phyloP scores from a whole-genome alignment of 352 stramenopile species.

The Thraustochytrium striatum region DNA sequence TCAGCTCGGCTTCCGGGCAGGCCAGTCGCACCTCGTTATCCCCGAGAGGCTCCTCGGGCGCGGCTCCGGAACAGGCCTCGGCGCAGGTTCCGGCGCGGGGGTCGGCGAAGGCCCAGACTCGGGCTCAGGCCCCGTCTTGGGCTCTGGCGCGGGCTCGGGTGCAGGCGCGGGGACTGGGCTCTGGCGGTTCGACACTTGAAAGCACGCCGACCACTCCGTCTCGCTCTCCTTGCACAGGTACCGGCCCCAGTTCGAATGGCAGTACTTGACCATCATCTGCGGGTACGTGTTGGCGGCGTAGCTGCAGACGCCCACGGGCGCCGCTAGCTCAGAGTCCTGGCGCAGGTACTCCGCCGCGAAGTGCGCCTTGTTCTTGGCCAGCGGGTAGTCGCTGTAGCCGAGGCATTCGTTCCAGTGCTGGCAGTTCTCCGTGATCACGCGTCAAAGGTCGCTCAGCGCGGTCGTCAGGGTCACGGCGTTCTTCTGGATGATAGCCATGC shows the following conservation, averaged over 20 bases:
- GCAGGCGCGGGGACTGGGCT: no score
- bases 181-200: no score
- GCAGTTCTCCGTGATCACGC: background rate
- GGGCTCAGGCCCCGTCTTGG: no score
- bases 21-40: no score
- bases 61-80: no score
- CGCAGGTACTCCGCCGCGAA: constrained; percentile 20
- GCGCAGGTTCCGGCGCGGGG: no score
- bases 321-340: no score
- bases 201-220: background rate
- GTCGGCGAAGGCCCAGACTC: no score
- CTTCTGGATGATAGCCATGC: background rate
- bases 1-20: no score
- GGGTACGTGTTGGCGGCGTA: background rate
- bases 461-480: background rate
- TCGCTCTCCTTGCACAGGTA: background rate
- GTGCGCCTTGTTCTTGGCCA: background rate
- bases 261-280: background rate
- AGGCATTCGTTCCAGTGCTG: background rate
- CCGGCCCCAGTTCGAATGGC: background rate
- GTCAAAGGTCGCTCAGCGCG: background rate
- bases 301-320: background rate
- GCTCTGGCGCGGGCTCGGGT: no score
- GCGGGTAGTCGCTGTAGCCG: background rate
- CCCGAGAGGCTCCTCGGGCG: no score